Evolutionary conservation across 2,329 filamentous ascomycete genomes (phyloP), one percentile per base, ranked within the genome.

Genomic region (Orbilia oligospora): DNA sequence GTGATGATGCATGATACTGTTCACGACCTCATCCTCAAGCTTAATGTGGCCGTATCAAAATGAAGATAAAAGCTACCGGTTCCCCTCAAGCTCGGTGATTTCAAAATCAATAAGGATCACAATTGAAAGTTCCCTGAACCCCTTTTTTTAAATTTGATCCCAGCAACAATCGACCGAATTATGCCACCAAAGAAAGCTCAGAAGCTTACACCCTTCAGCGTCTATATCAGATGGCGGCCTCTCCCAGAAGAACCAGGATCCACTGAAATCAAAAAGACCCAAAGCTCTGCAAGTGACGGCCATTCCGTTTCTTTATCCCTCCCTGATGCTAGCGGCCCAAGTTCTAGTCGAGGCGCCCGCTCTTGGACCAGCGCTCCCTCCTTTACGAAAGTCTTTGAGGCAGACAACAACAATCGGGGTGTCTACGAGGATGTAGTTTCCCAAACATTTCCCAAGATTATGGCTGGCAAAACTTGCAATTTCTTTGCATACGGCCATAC

Each of bases 401-500:
- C 69, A 0, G 79, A 71, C 5, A 71, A 82, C 48, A 71, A 81
- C 67, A 83, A 83, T 63, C 71, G 65, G 5, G 44, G 18, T 16
- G 81, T 82, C 3, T 84, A 82, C 75, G 65, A 81, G 12, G 66
- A 69, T 51, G 80, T 84, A 2, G 83, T 86, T 2, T 81, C 82
- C 14, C 84, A 85, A 3, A 81, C 81, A 0, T 65, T 86, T 0
- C 82, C 84, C 0, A 64, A 80, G 10, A 82, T 86, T 9, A 66
- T 86, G 30, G 63, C 80, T 10, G 85, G 85, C 3, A 81, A 81
- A 14, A 84, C 80, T 12, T 86, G 85, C 82, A 86, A 84, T 64
- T 84, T 85, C 81, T 86, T 86, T 72, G 85, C 85, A 9, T 86
- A 86, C 68, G 85, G 85, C 2, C 85, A 86, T 80, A 85, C 85